These are phyloP conservation scores for Penicillium robsamsonii DNA, from an alignment of 495 filamentous ascomycete species.

Conservation along the genomic window DNA sequence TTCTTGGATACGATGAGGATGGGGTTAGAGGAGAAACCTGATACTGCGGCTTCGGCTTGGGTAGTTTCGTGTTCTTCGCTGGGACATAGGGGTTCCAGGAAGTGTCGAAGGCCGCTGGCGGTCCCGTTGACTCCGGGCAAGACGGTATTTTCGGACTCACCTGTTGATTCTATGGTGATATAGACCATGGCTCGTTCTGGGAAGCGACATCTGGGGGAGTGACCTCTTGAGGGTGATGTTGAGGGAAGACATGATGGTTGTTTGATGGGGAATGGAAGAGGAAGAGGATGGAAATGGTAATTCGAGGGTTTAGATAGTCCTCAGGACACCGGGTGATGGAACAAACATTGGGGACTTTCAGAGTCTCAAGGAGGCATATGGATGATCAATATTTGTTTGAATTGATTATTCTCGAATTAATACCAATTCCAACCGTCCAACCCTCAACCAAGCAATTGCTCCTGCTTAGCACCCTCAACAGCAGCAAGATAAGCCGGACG, in stretches of 20 bases:
- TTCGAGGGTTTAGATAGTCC: not conserved
- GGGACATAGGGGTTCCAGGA: not conserved
- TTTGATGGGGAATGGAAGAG: not conserved
- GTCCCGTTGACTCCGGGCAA: not conserved
- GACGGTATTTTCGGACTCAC: not conserved
- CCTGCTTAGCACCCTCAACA: constrained; percentile 46
- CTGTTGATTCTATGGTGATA: not conserved
- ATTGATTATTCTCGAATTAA: not conserved
- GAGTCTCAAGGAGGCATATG: not conserved
- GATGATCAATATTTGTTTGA: not conserved
- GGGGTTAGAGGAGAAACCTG: not conserved
- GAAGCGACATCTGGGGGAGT: not conserved
- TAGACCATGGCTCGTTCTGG: not conserved
- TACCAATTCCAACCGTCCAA: not conserved
- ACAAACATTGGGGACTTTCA: not conserved
- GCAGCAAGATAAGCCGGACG: constrained; percentile 33
- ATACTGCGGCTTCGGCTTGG: not conserved
- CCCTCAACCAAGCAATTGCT: constrained; percentile 23
- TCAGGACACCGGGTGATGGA: not conserved
- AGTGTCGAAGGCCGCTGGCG: not conserved
- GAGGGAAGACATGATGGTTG: not conserved
- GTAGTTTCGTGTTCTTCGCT: not conserved
- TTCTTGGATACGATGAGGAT: not conserved
- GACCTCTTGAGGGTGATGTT: not conserved
- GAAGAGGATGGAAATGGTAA: not conserved